Evolutionary conservation across 768 basidiomycete genomes (phyloP).

Genomic region (Ramaria sp.): DNA sequence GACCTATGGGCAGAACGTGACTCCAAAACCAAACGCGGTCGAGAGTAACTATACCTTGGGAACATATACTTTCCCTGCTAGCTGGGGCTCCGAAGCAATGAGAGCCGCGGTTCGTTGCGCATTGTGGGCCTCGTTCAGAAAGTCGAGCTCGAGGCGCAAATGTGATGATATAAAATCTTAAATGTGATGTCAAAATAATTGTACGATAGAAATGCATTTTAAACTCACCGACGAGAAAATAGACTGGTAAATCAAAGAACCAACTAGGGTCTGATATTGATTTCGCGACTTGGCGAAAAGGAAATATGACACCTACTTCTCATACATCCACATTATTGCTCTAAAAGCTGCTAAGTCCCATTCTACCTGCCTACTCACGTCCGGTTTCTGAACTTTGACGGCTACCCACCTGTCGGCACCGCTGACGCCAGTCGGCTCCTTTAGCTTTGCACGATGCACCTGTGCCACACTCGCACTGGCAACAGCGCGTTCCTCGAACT

Average conservation of each 20-base stretch:
- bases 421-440: constrained; percentile 22
- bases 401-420: constrained; percentile 55
- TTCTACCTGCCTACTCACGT: constrained; percentile 75
- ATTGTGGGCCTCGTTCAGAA: constrained; percentile 69
- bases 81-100: constrained; percentile 57
- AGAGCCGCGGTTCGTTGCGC: constrained; percentile 58
- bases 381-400: constrained; percentile 90
- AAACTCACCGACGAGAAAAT: constrained; percentile 60
- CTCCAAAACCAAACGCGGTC: neutral
- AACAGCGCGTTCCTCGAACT: constrained; percentile 65
- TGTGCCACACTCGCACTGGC: constrained; percentile 91
- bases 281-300: neutral
- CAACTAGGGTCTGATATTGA: constrained; percentile 30
- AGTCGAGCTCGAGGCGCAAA: constrained; percentile 76
- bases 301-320: constrained; percentile 14
- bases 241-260: constrained; percentile 80
- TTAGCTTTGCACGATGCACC: constrained; percentile 70
- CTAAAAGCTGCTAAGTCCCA: constrained; percentile 60
- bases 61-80: constrained; percentile 65
- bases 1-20: constrained; percentile 28
- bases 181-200: too few relatives aligned
- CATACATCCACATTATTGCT: constrained; percentile 25
- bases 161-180: constrained; percentile 70
- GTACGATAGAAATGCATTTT: constrained; percentile 6
- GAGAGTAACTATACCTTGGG: constrained; percentile 29